Evolutionary conservation across 495 filamentous ascomycete species (phyloP).

Genomic region (Annulohypoxylon moriforme): DNA sequence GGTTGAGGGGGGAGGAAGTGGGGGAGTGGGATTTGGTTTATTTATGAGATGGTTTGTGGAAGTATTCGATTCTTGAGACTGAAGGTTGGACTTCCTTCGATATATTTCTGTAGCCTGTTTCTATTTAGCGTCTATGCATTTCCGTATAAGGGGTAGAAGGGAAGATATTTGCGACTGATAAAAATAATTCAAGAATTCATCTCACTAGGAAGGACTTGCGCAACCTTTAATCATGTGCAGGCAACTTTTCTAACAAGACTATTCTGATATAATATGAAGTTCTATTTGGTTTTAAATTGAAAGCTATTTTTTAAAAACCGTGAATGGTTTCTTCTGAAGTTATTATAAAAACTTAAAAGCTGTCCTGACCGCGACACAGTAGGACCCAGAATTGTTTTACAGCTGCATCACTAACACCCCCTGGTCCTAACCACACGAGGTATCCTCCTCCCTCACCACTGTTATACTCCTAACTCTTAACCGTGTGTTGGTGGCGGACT

Average conservation of each 20-base stretch:
- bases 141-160: too few species aligned
- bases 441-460: background rate
- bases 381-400: background rate
- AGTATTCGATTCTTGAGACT: background rate
- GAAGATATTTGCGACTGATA: too few species aligned
- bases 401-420: background rate
- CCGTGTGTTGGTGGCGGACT: conserved; percentile 45
- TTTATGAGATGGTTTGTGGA: conserved; percentile 4
- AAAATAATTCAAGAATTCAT: too few species aligned
- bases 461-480: background rate
- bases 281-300: background rate
- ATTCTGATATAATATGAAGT: background rate
- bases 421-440: background rate
- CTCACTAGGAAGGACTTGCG: too few species aligned
- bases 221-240: too few species aligned
- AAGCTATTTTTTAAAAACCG: background rate
- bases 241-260: background rate
- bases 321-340: background rate
- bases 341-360: background rate
- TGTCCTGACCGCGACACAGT: too few species aligned
- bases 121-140: background rate
- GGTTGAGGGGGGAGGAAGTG: conserved; percentile 8
- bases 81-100: background rate
- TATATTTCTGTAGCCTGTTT: background rate
- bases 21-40: conserved; percentile 43